Base-by-base conservation (phyloP, 768 basidiomycete genomes). In the Mycena floridula region DNA sequence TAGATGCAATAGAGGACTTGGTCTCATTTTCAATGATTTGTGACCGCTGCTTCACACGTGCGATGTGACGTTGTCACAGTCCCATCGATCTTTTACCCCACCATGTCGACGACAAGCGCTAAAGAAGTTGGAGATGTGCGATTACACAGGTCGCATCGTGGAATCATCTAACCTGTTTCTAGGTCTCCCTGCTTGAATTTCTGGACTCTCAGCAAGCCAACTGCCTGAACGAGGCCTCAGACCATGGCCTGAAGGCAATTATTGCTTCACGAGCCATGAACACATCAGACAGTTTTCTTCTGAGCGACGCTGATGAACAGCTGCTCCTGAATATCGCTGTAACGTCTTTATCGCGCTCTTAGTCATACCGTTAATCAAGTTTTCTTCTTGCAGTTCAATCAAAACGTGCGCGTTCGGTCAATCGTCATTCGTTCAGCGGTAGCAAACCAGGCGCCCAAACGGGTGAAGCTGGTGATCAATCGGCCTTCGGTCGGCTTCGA, bases 251-350 rank as follows among this genome's bases (percentile, higher is more conserved):
- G 37, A 70, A 72, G 50, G 65, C 71, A 20, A 72, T 88, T 45
- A 49, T 85, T 13, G 50, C 55, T 0, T 20, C 40, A 30, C 80
- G 68, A 51, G 57, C 59, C 12, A 60, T 55, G 43, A 84, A 84
- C 59, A 68, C 64, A 2, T 53, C 65, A 23, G 30, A 44, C 16
- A 63, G 62, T 23, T 81, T 73, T 59, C 68, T 88, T 44, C 66
- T 76, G 48, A 85, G 82, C 53, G 83, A 88, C 56, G 77, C 73
- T 2, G 86, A 89, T 50, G 86, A 82, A 51, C 81, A 89, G 58
- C 69, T 89, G 6, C 63, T 89, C 21, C 46, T 89, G 39, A 85
- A 68, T 52, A 71, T 89, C 43, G 69, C 73, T n/a, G 84, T 85
- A n/a, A 54, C 52, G 78, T 67, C n/a, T 20, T 50, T 5, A 9